Conservation (phyloP, 495 filamentous ascomycete genomes). For the Lasiosphaeria ovina region DNA sequence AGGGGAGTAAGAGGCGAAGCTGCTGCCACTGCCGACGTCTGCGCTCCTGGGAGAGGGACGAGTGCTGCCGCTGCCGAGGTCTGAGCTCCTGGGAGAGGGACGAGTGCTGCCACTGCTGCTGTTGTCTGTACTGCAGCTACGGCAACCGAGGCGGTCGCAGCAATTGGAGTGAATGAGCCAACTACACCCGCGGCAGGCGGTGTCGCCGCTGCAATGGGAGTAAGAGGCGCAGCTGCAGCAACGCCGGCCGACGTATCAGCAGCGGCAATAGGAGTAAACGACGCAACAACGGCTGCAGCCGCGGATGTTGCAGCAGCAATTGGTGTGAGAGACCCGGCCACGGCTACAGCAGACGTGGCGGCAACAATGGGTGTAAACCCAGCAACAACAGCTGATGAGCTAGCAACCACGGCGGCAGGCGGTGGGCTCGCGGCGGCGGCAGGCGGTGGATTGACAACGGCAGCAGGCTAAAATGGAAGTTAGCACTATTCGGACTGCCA, state of each 20-base stretch:
- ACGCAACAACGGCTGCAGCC: not conserved
- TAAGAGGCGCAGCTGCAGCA: not conserved
- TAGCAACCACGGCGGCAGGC: not conserved
- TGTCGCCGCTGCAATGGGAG: not conserved
- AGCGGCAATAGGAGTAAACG: not conserved
- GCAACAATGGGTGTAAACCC: not conserved
- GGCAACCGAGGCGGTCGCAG: not conserved
- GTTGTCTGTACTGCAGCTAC: not conserved
- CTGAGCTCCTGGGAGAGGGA: not conserved
- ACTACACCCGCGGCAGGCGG: constrained; percentile 1
- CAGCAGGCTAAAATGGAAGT: constrained; percentile 7
- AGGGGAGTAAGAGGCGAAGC: not conserved
- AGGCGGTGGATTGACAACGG: not conserved
- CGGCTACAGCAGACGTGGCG: not conserved
- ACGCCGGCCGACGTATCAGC: not conserved
- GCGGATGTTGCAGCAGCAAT: not conserved
- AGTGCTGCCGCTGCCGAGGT: not conserved
- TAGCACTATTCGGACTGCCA: not conserved
- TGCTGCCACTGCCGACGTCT: not conserved
- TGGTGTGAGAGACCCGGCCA: not conserved
- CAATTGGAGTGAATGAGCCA: constrained; percentile 14
- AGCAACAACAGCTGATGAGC: not conserved
- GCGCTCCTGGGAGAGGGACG: not conserved
- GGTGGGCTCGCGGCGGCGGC: not conserved
- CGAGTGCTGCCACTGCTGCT: not conserved